These are phyloP conservation scores for Acanthochlamys bracteata DNA, from an alignment of 106 monocot species.

Conservation along the genomic window DNA sequence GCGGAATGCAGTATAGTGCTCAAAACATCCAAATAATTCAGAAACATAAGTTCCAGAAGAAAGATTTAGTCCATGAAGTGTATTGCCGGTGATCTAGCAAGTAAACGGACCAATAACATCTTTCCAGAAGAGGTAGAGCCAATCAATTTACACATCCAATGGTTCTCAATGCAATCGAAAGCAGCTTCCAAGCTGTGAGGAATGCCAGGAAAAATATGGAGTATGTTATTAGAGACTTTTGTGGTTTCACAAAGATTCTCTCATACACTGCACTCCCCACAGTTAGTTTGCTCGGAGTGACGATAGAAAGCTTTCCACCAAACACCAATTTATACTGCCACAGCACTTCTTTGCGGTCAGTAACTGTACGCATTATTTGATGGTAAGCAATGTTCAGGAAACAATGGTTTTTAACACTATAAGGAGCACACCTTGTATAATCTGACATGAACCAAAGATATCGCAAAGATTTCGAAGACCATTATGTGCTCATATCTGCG, in stretches of 20 bases:
- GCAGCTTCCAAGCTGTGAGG: constrained; percentile 56
- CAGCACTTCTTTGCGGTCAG: constrained; percentile 62
- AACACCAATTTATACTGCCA: constrained; percentile 69
- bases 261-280: constrained; percentile 45
- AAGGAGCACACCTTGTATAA: constrained; percentile 72
- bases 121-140: constrained; percentile 88
- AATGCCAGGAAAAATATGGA: constrained; percentile 46
- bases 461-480: constrained; percentile 80
- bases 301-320: constrained; percentile 33
- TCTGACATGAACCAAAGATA: constrained; percentile 88
- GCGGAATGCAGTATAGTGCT: constrained; percentile 67
- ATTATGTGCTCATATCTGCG: constrained; percentile 69
- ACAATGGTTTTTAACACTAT: constrained; percentile 19
- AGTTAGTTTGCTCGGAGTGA: constrained; percentile 44
- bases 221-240: constrained; percentile 31
- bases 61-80: constrained; percentile 73
- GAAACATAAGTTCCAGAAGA: constrained; percentile 93
- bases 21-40: constrained; percentile 94
- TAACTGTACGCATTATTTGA: constrained; percentile 81
- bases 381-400: constrained; percentile 73
- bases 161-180: constrained; percentile 50
- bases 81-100: constrained; percentile 83
- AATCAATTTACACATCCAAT: constrained; percentile 87
- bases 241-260: constrained; percentile 62
- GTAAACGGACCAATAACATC: constrained; percentile 65